A percentile compares a stretch with the other conserved stretches of the same genome.
phyloP scores from a whole-genome alignment of 2,329 filamentous ascomycete genomes.

The Ceratocystis cacaofunesta region DNA sequence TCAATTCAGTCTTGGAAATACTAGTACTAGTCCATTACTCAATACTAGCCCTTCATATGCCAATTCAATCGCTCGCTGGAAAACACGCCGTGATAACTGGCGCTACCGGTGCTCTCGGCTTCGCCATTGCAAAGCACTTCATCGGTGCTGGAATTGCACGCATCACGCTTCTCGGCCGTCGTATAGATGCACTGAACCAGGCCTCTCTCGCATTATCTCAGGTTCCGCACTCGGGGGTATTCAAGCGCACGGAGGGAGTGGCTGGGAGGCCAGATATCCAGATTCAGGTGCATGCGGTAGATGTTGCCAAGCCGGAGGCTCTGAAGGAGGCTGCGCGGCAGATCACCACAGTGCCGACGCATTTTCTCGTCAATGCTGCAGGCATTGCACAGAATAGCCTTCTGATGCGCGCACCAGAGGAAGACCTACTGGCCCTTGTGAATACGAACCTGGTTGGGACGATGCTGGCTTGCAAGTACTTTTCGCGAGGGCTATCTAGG shows the following conservation, averaged over 20 bases:
- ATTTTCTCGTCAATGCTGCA: slow-evolving; percentile 66
- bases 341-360: slow-evolving; percentile 21
- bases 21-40: too few relatives aligned
- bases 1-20: too few relatives aligned
- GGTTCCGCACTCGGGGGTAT: slow-evolving; percentile 10
- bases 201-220: slow-evolving; percentile 24
- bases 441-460: slow-evolving; percentile 56
- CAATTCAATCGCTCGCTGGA: slow-evolving; percentile 26
- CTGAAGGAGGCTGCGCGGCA: background rate
- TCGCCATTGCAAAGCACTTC: slow-evolving; percentile 51
- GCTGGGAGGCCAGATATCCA: slow-evolving; percentile 24
- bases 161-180: slow-evolving; percentile 47
- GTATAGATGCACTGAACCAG: slow-evolving; percentile 31
- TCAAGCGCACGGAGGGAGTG: background rate
- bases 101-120: slow-evolving; percentile 55
- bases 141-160: slow-evolving; percentile 40
- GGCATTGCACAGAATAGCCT: slow-evolving; percentile 54
- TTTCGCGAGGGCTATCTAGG: slow-evolving; percentile 19
- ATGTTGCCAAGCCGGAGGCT: background rate
- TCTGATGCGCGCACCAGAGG: slow-evolving; percentile 39
- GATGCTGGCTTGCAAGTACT: slow-evolving; percentile 44
- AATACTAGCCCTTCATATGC: background rate
- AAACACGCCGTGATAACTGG: slow-evolving; percentile 51
- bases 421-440: slow-evolving; percentile 42
- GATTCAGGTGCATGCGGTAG: background rate